phyloP scores from a whole-genome alignment of 2,329 filamentous ascomycete genomes.

The Emericellopsis atlantica region DNA sequence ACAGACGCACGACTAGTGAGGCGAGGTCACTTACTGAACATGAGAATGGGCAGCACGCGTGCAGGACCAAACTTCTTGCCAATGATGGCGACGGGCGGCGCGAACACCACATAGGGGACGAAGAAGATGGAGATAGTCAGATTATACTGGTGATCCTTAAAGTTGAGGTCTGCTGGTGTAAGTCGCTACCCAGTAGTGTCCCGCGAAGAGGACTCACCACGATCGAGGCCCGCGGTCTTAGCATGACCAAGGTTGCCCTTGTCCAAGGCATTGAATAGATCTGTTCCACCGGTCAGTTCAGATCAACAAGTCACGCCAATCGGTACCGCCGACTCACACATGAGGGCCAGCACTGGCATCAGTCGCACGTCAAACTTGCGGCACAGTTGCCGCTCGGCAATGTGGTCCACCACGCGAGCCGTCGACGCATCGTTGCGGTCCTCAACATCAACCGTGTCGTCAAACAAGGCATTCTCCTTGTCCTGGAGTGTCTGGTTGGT shows the following conservation, averaged over 20 bases:
- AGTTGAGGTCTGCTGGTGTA: constrained; percentile 24
- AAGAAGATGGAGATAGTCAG: constrained; percentile 62
- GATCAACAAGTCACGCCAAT: neutral
- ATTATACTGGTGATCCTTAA: constrained; percentile 56
- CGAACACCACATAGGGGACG: constrained; percentile 61
- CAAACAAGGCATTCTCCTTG: neutral
- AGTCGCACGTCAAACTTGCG: constrained; percentile 42
- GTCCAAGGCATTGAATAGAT: constrained; percentile 35
- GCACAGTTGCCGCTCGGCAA: constrained; percentile 35
- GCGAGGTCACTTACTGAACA: constrained; percentile 31
- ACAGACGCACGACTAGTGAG: too few relatives aligned
- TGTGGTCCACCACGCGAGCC: constrained; percentile 19
- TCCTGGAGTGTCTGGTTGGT: neutral
- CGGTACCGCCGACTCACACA: constrained; percentile 23
- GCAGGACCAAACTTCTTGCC: constrained; percentile 61
- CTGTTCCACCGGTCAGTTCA: constrained; percentile 6
- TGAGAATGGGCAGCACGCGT: constrained; percentile 55
- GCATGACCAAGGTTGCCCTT: constrained; percentile 35
- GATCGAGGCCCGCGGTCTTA: constrained; percentile 34
- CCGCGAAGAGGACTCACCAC: constrained; percentile 5
- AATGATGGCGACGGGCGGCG: constrained; percentile 44
- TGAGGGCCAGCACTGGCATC: constrained; percentile 38
- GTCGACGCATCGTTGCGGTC: constrained; percentile 7
- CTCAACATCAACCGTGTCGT: neutral
- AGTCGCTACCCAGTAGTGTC: too few relatives aligned